These are phyloP conservation scores for Coprinellus micaceus DNA, from an alignment of 768 basidiomycete genomes.

Conservation along the genomic window DNA sequence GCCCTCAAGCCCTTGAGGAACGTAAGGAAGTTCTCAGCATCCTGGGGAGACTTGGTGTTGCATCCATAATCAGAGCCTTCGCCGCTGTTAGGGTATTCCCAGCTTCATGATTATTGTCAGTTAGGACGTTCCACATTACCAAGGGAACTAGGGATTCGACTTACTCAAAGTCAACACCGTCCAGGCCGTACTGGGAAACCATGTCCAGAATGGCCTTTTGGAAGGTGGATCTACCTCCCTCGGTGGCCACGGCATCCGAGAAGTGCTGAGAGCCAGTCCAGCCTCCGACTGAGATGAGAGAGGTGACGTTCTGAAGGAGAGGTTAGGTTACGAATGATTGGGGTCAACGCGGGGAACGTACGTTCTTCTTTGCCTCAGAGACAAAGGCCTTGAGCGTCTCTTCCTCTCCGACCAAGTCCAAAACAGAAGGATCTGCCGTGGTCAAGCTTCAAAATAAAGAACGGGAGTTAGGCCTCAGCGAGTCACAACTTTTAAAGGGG, in stretches of 20 bases:
- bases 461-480: not conserved
- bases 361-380: conserved; percentile 34
- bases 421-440: conserved; percentile 21
- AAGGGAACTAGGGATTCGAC: conserved; percentile 10
- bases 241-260: conserved; percentile 53
- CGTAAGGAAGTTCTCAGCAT: conserved; percentile 70
- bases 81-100: conserved; percentile 74
- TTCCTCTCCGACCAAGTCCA: conserved; percentile 38
- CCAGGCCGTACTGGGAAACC: conserved; percentile 44
- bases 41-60: conserved; percentile 53
- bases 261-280: conserved; percentile 62
- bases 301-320: conserved; percentile 45
- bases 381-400: conserved; percentile 54
- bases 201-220: conserved; percentile 48
- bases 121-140: not conserved
- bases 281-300: conserved; percentile 63
- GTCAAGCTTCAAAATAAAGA: conserved; percentile 23
- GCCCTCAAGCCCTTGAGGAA: conserved; percentile 70
- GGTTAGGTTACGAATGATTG: not conserved
- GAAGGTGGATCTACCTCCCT: conserved; percentile 53
- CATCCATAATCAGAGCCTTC: conserved; percentile 71
- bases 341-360: conserved; percentile 16
- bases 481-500: not conserved
- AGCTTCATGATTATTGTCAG: conserved; percentile 38
- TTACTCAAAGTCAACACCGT: conserved; percentile 54